Evolutionary conservation across 352 stramenopile species (phyloP), one percentile per base, ranked within the genome.

Genomic region (Phytopythium cucurbitacearum): DNA sequence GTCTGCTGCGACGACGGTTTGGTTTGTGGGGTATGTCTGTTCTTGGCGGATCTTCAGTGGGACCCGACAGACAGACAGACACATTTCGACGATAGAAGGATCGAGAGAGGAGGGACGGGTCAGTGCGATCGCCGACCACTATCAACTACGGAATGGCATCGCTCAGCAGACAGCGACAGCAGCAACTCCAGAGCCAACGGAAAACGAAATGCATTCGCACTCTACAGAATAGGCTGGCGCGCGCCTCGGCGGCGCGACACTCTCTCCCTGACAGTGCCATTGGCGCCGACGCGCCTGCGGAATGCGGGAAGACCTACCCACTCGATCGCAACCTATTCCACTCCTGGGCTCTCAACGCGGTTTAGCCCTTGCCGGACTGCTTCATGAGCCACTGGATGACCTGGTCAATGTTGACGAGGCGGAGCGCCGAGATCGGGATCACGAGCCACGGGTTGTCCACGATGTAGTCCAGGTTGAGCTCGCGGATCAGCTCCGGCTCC

Each of bases 391-490:
- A 98, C 71, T 98, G 92, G 45, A 98, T 94, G 56, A 98, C 93
- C 70, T 98, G 94, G 74, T 99, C 95, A 57, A 99, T 97, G 81
- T 98, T 98, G 44, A 97, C 96, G 57, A 96, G 86, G 51, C 96
- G 91, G 40, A 99, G 78, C 21, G 96, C 96, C 60, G 91, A 98
- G 71, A 98, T 98, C 38, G 96, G 96, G 60, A 99, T 97, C 43
- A 99, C 92, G 56, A 99, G 96, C 96, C 96, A 99, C 41, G 96
- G 96, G 58, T 98, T 99, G 65, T 98, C 96, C 64, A 98, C 94
- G 46, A 99, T 97, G 79, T 99, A 98, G 72, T 99, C 97, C 63
- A 99, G 75, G 73, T 98, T 98, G 50, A 99, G 80, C 71, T 98
- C 91, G 48, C 96, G 81, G 50, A 96, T 96, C 46, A 95, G 76